A percentile compares a stretch with the other conserved stretches of the same genome.
These are phyloP conservation scores for Akanthomyces dipterigenus DNA, from an alignment of 2,329 filamentous ascomycete species.

Conservation along the genomic window DNA sequence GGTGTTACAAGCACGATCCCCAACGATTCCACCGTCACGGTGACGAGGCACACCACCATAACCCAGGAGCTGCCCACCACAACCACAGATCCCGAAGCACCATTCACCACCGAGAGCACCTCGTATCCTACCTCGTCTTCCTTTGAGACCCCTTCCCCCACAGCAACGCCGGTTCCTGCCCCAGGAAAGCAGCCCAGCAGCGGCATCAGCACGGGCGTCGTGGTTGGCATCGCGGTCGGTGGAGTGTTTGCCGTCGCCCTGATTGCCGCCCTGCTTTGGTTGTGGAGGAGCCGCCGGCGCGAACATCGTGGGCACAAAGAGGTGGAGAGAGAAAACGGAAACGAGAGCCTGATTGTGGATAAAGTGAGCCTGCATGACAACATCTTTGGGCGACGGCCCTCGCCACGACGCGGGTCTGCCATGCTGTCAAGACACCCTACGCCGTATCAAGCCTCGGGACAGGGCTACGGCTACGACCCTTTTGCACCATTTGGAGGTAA, in stretches of 20 bases:
- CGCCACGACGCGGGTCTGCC: neutral
- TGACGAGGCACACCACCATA: constrained; percentile 29
- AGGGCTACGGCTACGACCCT: constrained; percentile 23
- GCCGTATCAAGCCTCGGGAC: neutral
- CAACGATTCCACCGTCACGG: constrained; percentile 27
- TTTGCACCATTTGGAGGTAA: constrained; percentile 41
- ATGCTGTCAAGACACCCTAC: neutral
- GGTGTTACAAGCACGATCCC: constrained; percentile 30
- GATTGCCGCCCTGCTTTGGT: constrained; percentile 22
- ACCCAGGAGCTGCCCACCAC: constrained; percentile 15
- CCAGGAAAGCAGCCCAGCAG: neutral
- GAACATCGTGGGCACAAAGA: neutral
- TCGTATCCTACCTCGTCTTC: neutral
- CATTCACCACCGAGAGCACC: neutral
- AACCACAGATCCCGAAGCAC: constrained; percentile 18
- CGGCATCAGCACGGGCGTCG: neutral
- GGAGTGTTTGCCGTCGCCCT: constrained; percentile 28
- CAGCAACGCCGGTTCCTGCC: neutral
- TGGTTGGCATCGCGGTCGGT: constrained; percentile 21
- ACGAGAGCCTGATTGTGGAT: neutral
- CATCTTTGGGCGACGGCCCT: constrained; percentile 1
- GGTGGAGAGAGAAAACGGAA: neutral
- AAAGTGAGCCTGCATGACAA: constrained; percentile 3
- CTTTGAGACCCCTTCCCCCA: neutral
- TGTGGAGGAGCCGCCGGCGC: constrained; percentile 10